Evolutionary conservation across 106 monocot species (phyloP), one percentile per base, ranked within the genome.

Genomic region (Chionographis japonica): DNA sequence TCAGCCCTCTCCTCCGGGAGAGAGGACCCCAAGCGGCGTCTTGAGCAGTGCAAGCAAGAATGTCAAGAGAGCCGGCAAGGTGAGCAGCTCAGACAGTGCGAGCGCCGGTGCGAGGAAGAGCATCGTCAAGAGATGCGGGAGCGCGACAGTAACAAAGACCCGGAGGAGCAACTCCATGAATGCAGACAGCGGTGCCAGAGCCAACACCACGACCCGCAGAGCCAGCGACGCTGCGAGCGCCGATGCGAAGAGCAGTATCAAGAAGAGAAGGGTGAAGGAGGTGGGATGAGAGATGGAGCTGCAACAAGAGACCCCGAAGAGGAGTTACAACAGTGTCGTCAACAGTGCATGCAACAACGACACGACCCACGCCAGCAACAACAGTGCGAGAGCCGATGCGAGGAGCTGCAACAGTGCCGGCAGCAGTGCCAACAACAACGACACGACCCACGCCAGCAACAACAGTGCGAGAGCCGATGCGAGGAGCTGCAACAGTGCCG

Each of bases 1-100:
- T 13, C 13, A 13, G 40, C 11, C 0, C 13, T 19, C 54, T 40
- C 15, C 67, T 36, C 12, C 9, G 16, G 27, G 27, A 27, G 39
- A 3, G n/a, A 9, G 20, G 39, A 54, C 12, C 54, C 52, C 14
- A 4, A 17, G 67, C 67, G n/a, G 16, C 52, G 54, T 2, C 7
- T 53, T 2, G 54, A 67, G 67, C 54, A 54, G 54, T 67, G 67
- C n/a, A 54, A 39, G 67, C 67, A 54, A 14, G 39, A 40, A 40
- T 67, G 67, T 54, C 38, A n/a, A 2, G 14, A 39, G 40, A 62
- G 17, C 4, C 40, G 41, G 5, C 62, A 41, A 14, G 41, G 62
- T 14, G 14, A 39, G 40, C 62, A 62, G 8, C 14, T n/a, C 13
- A 13, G 62, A 10, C 15, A 40, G 40, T 62, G 62, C 62, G 62